phyloP scores from a whole-genome alignment of 371 early-diverging fungal species.

The Nosema muscidifuracis region DNA sequence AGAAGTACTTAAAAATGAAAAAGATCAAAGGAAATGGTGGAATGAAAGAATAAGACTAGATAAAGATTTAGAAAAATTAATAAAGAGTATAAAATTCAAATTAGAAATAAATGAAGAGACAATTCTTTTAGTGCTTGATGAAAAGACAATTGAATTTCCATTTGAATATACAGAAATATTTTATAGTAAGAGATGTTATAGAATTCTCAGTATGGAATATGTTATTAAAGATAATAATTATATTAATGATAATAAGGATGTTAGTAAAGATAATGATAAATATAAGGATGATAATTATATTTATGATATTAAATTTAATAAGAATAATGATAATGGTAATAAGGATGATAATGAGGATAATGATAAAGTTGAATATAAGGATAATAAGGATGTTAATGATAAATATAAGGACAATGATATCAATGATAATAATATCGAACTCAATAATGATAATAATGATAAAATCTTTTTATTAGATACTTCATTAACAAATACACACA shows the following conservation, averaged over 20 bases:
- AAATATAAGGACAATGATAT: no score
- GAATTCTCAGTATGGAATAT: constrained; percentile 38
- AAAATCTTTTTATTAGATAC: constrained; percentile 54
- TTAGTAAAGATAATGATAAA: not conserved
- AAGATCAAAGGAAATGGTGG: constrained; percentile 47
- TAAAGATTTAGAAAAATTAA: constrained; percentile 17
- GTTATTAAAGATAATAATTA: not conserved
- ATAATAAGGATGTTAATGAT: no score
- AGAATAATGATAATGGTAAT: no score
- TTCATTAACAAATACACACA: constrained; percentile 47
- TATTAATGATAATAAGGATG: not conserved
- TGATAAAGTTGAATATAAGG: no score
- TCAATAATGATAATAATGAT: not conserved
- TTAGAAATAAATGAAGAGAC: not conserved
- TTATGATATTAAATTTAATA: no score
- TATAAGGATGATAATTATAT: no score
- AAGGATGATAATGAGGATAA: no score
- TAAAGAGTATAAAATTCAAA: constrained; percentile 1
- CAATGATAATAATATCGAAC: no score
- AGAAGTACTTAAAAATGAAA: not conserved
- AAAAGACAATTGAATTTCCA: constrained; percentile 42
- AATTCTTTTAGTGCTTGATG: constrained; percentile 34
- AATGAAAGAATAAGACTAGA: constrained; percentile 37
- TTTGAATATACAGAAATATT: constrained; percentile 36
- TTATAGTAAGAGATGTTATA: constrained; percentile 7